phyloP scores from a whole-genome alignment of 2,329 filamentous ascomycete genomes.

The Corinectria fuckeliana region DNA sequence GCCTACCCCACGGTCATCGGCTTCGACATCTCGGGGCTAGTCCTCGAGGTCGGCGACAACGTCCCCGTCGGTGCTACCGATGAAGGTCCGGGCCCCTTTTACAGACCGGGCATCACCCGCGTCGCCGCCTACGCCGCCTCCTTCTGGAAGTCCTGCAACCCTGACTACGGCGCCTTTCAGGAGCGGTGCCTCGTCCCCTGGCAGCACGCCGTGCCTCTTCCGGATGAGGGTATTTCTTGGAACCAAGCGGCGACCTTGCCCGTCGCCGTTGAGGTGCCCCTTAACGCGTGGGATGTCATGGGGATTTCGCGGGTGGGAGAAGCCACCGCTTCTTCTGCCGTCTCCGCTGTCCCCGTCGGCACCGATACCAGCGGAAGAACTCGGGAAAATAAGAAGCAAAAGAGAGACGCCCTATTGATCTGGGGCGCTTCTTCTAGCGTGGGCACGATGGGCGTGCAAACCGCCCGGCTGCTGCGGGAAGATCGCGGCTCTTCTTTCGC shows the following conservation, averaged over 20 bases:
- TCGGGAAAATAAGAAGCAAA: constrained; percentile 3
- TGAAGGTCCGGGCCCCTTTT: constrained; percentile 23
- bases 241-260: constrained; percentile 49
- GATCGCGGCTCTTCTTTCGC: constrained; percentile 42
- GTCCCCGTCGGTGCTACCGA: constrained; percentile 39
- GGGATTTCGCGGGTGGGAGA: constrained; percentile 39
- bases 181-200: constrained; percentile 50
- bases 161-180: constrained; percentile 56
- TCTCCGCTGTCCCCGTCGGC: neutral
- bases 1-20: constrained; percentile 50
- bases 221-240: constrained; percentile 44
- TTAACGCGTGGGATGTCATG: constrained; percentile 48
- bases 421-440: constrained; percentile 56
- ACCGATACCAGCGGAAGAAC: neutral
- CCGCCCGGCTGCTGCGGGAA: constrained; percentile 44
- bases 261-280: constrained; percentile 45
- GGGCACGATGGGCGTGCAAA: constrained; percentile 52
- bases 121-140: constrained; percentile 48
- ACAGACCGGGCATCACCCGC: constrained; percentile 44
- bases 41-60: constrained; percentile 49
- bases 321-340: constrained; percentile 3
- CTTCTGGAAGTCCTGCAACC: constrained; percentile 50
- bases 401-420: constrained; percentile 45
- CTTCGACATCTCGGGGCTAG: constrained; percentile 52
- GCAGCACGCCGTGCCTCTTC: constrained; percentile 47